Evolutionary conservation across 371 early-diverging fungal species (phyloP), one percentile per base, ranked within the genome.

Genomic region (Conidiobolus incongruus): DNA sequence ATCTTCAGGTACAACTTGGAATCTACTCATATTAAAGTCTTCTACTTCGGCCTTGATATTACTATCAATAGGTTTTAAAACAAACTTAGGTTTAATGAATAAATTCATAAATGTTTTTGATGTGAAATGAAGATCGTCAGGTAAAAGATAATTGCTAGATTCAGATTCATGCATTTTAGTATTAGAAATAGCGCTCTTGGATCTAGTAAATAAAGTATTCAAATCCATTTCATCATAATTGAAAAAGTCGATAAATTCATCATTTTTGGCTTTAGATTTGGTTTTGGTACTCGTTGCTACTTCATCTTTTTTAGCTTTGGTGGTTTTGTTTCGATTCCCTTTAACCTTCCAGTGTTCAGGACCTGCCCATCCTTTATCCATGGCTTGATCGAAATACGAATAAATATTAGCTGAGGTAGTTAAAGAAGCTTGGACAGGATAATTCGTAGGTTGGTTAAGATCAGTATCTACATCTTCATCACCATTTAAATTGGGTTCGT

Each of bases 291-390:
- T 15, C 12, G 22, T 39, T 41, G 35, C 6, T 13, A 31, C 11
- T n/a, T 28, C 20, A 32, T 21, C 15, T 21, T 16, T 4, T 6
- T 31, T 35, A 4, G 1, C 22, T 15, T 24, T 15, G 10, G 17
- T 44, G 21, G 6, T 10, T 13, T 35, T 34, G 3, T 15, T 35
- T 12, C 7, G 37, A 21, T 62, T 47, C 32, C 62, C 62, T 38
- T 70, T 63, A 32, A 83, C 50, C 38, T 77, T 85, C 92, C 92
- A 95, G 56, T 85, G 85, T 47, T 81, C 88, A 15, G 92, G 89
- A 8, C 93, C 93, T 13, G 93, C 93, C 95, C 95, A 95, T 38
- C 76, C 73, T 38, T 76, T 69, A 42, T 67, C 47, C 44, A 85
- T 65, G 5, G 72, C 72, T 7, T 71, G 52, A 59, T 92, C 92